Percentiles rank a stretch among this genome's conserved stretches.
phyloP scores from a whole-genome alignment of 345 rosid species.

The Syzygium oleosum region DNA sequence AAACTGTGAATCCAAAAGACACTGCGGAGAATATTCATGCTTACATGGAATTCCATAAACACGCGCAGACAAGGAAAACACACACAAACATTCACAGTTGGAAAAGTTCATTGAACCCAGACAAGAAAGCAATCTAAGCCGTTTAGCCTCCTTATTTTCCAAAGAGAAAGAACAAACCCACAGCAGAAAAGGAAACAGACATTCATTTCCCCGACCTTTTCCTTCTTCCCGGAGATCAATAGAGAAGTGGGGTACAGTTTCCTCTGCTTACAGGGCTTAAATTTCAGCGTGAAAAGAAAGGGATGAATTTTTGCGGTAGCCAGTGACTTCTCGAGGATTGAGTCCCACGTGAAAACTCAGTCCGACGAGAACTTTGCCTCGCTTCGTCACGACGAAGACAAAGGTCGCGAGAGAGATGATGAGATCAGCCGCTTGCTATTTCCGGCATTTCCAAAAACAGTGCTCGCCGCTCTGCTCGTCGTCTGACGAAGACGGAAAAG shows the following conservation, averaged over 20 bases:
- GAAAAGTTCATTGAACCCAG: neutral
- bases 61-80: neutral
- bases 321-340: neutral
- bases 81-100: neutral
- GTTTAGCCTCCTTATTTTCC: neutral
- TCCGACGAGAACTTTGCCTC: neutral
- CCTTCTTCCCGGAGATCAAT: neutral
- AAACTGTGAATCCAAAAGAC: slow-evolving; percentile 25
- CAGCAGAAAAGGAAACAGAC: neutral
- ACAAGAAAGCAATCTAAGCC: neutral
- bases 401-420: neutral
- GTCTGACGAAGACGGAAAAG: neutral
- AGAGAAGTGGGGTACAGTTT: neutral
- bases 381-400: neutral
- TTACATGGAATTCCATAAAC: slow-evolving; percentile 45
- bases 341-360: neutral
- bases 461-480: neutral
- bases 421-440: neutral
- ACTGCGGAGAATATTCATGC: slow-evolving; percentile 23
- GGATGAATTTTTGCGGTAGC: neutral
- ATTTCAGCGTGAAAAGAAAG: neutral
- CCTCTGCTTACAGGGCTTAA: neutral
- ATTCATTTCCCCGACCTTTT: neutral
- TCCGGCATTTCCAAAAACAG: neutral
- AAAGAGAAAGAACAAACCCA: neutral